Evolutionary conservation across 225 moss, liverwort and hornwort species (phyloP), one percentile per base, ranked within the genome.

Genomic region (Physcomitrellopsis africana): DNA sequence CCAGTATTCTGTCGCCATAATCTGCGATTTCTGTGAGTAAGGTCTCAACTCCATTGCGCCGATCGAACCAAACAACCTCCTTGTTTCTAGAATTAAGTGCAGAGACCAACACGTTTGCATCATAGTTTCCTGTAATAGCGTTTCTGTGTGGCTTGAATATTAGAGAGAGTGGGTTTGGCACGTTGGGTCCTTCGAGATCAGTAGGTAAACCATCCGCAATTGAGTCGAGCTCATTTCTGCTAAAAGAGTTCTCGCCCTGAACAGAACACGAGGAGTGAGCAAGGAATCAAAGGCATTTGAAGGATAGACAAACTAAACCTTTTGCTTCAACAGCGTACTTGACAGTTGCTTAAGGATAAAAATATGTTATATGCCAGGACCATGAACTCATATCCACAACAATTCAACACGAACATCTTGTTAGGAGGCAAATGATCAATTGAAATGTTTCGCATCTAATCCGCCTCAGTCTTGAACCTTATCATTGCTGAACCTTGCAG

Each of bases 71-170:
- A 46, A 76, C 85, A 5, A 88, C 89, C 43, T 93, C 90, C 63
- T 90, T 93, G 3, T 76, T 87, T 86, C 92, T 84, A 0, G 73
- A 76, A 10, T 57, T 82, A 0, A 95, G 89, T 3, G 99, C 95
- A 17, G 93, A 83, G 24, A 89, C 80, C 41, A 99, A 67, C 63
- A 99, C 99, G 64, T 99, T 92, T 9, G 81, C 99, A 59, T 99
- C 99, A 9, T 99, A 99, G 60, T 99, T 94, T 53, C 99, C 99
- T 44, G 92, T 89, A 22, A 99, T 11, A 3, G 79, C 43, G 63
- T 93, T 99, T 69, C 95, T 85, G 67, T 99, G 99, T 8, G 87
- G 79, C 80, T 95, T 99, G 62, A 86, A 92, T 13, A 99, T 67
- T 23, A 89, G 54, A 8, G 90, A 85, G 0, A 93, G 67, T 9